phyloP scores from a whole-genome alignment of 2,329 filamentous ascomycete species.

The Colletotrichum somersetense region DNA sequence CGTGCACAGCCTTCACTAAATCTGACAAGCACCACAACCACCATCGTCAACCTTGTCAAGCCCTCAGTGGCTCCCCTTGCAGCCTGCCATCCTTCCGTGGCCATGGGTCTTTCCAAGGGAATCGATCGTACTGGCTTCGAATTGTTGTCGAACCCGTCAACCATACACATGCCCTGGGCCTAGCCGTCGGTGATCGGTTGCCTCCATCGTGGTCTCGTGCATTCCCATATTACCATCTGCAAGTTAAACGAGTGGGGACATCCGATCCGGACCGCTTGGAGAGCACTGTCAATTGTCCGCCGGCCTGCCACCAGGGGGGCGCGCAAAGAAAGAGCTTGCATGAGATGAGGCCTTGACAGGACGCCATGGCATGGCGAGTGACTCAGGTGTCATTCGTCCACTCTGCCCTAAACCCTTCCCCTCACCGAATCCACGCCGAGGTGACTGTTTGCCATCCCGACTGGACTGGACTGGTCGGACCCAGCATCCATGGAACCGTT shows the following conservation, averaged over 20 bases:
- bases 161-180: background rate
- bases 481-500: constrained; percentile 3
- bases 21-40: background rate
- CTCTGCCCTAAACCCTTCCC: background rate
- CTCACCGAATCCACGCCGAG: background rate
- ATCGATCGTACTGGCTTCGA: background rate
- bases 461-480: background rate
- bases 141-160: background rate
- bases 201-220: constrained; percentile 16
- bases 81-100: constrained; percentile 29
- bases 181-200: constrained; percentile 13
- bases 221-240: constrained; percentile 3
- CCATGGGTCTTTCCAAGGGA: constrained; percentile 1
- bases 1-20: constrained; percentile 30
- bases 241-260: constrained; percentile 24
- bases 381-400: constrained; percentile 28
- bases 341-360: constrained; percentile 21
- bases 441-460: background rate
- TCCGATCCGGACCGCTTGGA: background rate
- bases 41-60: constrained; percentile 5
- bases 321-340: constrained; percentile 34
- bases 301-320: background rate
- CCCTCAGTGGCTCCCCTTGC: constrained; percentile 36
- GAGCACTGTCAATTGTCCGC: background rate
- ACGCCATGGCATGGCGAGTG: constrained; percentile 11